A percentile compares a stretch with the other conserved stretches of the same genome.
Conservation (phyloP, 2,329 filamentous ascomycete genomes). For the Gliomastix tumulicola region DNA sequence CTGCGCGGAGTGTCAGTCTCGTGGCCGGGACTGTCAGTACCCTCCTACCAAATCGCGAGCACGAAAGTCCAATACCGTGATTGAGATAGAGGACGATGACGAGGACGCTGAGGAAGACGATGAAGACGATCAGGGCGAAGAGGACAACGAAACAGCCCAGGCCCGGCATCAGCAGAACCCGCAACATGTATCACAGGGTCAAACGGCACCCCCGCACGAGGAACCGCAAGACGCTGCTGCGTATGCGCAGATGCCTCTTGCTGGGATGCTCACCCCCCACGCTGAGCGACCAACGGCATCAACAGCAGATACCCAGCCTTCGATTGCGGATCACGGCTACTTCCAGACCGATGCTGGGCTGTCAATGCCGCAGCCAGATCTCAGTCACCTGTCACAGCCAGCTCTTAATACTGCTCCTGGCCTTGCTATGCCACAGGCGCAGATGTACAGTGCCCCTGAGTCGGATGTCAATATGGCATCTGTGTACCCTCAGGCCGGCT, state of each 20-base stretch:
- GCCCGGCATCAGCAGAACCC: not conserved
- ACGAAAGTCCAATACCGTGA: conserved; percentile 10
- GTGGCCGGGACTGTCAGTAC: conserved; percentile 28
- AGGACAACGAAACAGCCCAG: conserved; percentile 2
- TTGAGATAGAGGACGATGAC: conserved; percentile 9
- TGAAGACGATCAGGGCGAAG: conserved; percentile 9
- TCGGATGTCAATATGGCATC: not conserved
- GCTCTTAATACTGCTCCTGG: not conserved
- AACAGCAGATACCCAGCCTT: not conserved
- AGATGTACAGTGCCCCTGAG: not conserved
- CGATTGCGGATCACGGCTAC: no score
- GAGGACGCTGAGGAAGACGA: conserved; percentile 7
- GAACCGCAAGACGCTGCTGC: not conserved
- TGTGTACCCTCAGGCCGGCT: not conserved
- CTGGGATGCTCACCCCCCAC: conserved; percentile 5
- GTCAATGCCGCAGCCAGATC: not conserved
- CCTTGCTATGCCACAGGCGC: not conserved
- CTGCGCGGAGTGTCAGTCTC: conserved; percentile 27
- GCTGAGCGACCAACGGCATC: conserved; percentile 2
- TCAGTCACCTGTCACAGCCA: not conserved
- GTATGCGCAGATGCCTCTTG: conserved; percentile 6
- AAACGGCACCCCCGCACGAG: no score
- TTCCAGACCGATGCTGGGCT: conserved; percentile 2
- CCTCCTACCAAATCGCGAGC: conserved; percentile 19
- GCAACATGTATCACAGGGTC: no score